Percentiles rank a stretch among this genome's conserved stretches.
Evolutionary conservation across 345 rosid genomes (phyloP).

Genomic region (Lumnitzera littorea): DNA sequence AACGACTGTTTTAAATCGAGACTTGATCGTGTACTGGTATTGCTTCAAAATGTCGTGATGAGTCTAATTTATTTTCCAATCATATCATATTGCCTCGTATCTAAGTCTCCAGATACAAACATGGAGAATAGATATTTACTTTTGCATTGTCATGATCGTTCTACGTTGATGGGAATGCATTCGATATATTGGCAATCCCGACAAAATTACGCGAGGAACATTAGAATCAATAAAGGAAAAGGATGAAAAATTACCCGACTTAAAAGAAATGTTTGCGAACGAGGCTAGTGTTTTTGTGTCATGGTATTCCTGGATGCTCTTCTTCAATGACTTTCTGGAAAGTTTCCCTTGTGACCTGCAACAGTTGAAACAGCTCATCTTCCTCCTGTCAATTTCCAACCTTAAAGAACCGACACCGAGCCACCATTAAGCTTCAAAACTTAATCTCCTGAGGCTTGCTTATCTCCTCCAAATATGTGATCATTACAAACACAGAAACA

Average conservation of each 20-base stretch:
- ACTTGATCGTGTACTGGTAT: no score
- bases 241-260: constrained; percentile 36
- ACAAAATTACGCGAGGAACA: background rate
- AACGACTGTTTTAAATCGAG: background rate
- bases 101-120: no score
- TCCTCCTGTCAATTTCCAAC: constrained; percentile 15
- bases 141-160: no score
- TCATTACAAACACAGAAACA: background rate
- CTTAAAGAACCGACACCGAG: constrained; percentile 11
- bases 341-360: constrained; percentile 41
- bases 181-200: no score
- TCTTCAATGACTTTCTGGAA: constrained; percentile 43
- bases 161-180: no score
- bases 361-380: constrained; percentile 54
- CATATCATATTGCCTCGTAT: no score
- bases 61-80: no score
- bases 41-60: no score
- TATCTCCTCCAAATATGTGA: background rate
- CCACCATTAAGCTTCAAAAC: constrained; percentile 27
- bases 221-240: background rate
- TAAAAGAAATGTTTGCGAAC: constrained; percentile 74
- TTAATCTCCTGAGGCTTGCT: background rate
- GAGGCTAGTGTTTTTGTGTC: constrained; percentile 47
- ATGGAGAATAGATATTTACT: no score
- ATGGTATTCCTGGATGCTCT: constrained; percentile 48